Evolutionary conservation across 176 grass and related monocot species (phyloP), one percentile per base, ranked within the genome.

Genomic region (Zoysia pacifica): DNA sequence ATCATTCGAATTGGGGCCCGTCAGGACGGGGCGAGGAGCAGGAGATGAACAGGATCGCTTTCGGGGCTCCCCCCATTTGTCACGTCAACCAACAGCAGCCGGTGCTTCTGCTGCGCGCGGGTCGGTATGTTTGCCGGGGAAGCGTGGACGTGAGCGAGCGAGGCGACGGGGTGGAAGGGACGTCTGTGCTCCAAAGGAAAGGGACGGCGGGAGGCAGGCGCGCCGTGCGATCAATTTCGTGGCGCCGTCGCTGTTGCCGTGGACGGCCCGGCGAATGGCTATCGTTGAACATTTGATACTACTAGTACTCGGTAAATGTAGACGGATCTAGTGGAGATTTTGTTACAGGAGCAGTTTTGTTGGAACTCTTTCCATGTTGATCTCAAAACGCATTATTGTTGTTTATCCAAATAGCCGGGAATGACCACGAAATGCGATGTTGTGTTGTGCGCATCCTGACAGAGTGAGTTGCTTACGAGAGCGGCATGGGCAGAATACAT

Each of bases 1-100:
- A 82, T 82, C 78, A 20, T 36, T 28, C 28, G 28, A 28, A 28
- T 28, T 28, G 28, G 28, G 0, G 28, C 28, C 28, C 0, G 28
- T 28, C 28, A 28, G 28, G 28, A 0, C 28, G 11, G 52, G 46
- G 38, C 1, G 12, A 2, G 47, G 5, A 58, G 45, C 43, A 79
- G 69, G 5, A 35, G 43, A 2, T 2, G 80, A 84, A 11, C 78
- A 89, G 59, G 36, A 85, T 78, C 82, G 18, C 72, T 28, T 61
- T 89, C 87, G 11, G 5, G 7, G 36, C 6, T 3, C 9, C 20
- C 69, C 47, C 1, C 11, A 9, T 3, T 19, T 85, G 87, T 89
- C 78, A 8, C 5, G 39, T 43, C 67, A 85, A 72, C 78, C 78
- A 47, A 77, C 87, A 76, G 19, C 87, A 69, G 70, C 76, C 9